Base-by-base conservation (phyloP, 2,329 filamentous ascomycete species). In the Sporothrix humicola region DNA sequence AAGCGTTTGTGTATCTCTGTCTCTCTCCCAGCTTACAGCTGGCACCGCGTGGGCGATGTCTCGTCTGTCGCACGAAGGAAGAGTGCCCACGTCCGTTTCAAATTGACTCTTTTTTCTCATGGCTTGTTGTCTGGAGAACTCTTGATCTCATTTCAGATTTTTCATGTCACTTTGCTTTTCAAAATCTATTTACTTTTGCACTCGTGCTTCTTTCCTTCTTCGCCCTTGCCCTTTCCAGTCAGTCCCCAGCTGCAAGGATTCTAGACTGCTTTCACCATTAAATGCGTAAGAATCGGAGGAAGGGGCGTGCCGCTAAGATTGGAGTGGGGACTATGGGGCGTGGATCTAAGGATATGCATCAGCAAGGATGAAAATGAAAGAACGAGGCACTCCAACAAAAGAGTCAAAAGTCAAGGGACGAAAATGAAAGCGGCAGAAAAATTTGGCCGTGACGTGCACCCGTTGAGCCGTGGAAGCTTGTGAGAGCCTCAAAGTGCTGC, bases 261-360 rank as follows among this genome's bases (percentile, higher is more conserved):
- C 46, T 68, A 52, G 65, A 68, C 66, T 54, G 26, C 26, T 26
- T 26, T 63, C 56, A 61, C 50, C 69, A 63, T 31, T 37, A 59
- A 63, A 71, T 71, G 31, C 52, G 68, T 58, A 69, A 58, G 17
- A 58, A 61, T 31, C 52, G 37, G 37, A 70, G 15, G n/a, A n/a
- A 69, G 66, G 68, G 65, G 68, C 66, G 68, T 70, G 68, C 37
- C 20, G 54, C 54, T 44, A 59, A 58, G 12, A 69, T 26, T 31
- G 12, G 3, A n/a, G 37, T 26, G 37, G 52, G n/a, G 54, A 48
- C 10, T 1, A 44, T 42, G 54, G 54, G 42, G 66, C 15, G 69
- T 71, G 69, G 13, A 48, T 58, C 13, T 61, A 71, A 48, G 42
- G 54, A 71, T 59, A 71, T 71, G 69, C 20, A 61, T 71, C 69